These are phyloP conservation scores for Metschnikowia peoriensis DNA, from an alignment of 805 yeast species.

Conservation along the genomic window DNA sequence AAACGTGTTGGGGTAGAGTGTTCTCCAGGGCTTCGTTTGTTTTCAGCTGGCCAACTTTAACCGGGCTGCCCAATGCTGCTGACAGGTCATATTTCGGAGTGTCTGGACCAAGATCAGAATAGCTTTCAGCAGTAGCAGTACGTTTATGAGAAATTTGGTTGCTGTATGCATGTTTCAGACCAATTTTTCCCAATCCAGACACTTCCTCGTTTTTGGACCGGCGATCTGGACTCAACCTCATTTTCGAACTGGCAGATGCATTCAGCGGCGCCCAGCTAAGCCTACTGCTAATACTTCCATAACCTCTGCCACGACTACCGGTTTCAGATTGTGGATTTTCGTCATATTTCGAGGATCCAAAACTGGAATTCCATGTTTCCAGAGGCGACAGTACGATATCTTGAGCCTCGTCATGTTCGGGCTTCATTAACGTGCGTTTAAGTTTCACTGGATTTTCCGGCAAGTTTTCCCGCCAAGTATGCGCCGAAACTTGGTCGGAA, in stretches of 20 bases:
- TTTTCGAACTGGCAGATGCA: background rate
- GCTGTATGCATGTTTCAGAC: no score
- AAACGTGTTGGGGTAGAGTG: background rate
- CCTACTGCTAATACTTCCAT: background rate
- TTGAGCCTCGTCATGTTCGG: background rate
- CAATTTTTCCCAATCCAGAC: no score
- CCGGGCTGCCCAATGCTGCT: background rate
- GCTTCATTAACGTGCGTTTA: background rate
- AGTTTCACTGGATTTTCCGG: background rate
- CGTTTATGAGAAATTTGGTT: background rate
- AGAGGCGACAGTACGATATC: background rate
- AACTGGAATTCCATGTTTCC: background rate
- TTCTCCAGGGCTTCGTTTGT: background rate
- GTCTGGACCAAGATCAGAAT: background rate
- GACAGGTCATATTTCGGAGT: background rate
- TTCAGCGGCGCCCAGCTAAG: conserved; percentile 5
- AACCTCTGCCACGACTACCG: background rate
- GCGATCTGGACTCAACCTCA: no score
- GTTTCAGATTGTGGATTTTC: background rate
- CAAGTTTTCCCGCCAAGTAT: background rate
- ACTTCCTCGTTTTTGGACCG: no score
- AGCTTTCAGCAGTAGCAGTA: background rate
- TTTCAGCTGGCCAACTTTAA: background rate
- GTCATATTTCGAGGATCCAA: background rate
- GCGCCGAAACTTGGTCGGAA: conserved; percentile 1